A percentile compares a stretch with the other conserved stretches of the same genome.
Evolutionary conservation across 1,139 yeast genomes (phyloP).

Genomic region (Suhomyces terraborum): DNA sequence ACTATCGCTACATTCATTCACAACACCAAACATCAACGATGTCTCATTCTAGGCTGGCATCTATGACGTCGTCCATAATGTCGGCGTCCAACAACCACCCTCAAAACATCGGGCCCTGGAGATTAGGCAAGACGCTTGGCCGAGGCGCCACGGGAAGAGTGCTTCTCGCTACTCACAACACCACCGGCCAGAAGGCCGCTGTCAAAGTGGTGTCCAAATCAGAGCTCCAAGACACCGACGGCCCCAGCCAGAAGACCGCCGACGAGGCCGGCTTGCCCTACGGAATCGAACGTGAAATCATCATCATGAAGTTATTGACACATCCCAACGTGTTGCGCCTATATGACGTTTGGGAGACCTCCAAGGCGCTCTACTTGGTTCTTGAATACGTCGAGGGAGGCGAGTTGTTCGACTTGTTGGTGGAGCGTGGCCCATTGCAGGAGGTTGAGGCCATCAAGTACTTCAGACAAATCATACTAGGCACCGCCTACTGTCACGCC

Average conservation of each 20-base stretch:
- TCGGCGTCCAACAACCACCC: constrained; percentile 43
- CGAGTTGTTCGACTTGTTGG: constrained; percentile 72
- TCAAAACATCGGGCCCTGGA: constrained; percentile 74
- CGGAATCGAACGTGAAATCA: constrained; percentile 81
- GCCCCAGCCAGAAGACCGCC: constrained; percentile 34
- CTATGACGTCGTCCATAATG: constrained; percentile 40
- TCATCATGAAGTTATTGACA: constrained; percentile 75
- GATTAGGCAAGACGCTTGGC: constrained; percentile 74
- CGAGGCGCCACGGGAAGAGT: constrained; percentile 84
- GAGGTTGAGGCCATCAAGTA: constrained; percentile 74
- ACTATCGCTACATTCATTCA: constrained; percentile 5
- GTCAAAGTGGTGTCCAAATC: constrained; percentile 77
- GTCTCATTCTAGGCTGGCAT: constrained; percentile 46
- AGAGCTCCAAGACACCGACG: constrained; percentile 47
- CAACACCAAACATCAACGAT: constrained; percentile 19
- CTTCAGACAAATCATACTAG: constrained; percentile 72
- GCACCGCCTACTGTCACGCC: constrained; percentile 82
- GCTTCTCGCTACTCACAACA: constrained; percentile 66
- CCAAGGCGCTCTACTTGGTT: constrained; percentile 70
- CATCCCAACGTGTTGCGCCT: constrained; percentile 76
- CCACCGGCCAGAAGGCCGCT: constrained; percentile 76
- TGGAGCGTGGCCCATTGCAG: constrained; percentile 78
- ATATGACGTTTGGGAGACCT: constrained; percentile 84
- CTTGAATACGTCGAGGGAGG: constrained; percentile 85
- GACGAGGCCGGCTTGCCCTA: constrained; percentile 62